A percentile compares a stretch with the other conserved stretches of the same genome.
Evolutionary conservation across 768 basidiomycete genomes (phyloP).

Genomic region (Amanita brunnescens): DNA sequence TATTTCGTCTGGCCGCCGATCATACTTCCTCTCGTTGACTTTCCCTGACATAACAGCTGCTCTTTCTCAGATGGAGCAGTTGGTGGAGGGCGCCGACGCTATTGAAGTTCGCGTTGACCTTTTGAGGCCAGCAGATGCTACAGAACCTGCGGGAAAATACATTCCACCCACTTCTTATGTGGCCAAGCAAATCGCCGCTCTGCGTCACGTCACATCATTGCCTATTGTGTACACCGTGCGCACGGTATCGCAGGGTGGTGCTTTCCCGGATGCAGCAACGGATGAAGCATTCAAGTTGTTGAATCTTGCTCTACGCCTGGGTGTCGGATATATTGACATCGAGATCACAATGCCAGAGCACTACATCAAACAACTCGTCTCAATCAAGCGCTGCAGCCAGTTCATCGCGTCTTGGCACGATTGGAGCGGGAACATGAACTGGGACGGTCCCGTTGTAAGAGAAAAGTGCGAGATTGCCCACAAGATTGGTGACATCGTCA

Average conservation of each 20-base stretch:
- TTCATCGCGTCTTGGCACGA: conserved; percentile 96
- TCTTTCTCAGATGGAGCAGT: conserved; percentile 55
- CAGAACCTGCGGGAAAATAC: conserved; percentile 37
- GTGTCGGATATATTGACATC: conserved; percentile 89
- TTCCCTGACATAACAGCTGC: conserved; percentile 80
- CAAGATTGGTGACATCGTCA: conserved; percentile 78
- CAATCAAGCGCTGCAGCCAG: conserved; percentile 61
- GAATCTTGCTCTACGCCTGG: conserved; percentile 68
- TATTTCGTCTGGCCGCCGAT: conserved; percentile 45
- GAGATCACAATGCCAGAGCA: conserved; percentile 72
- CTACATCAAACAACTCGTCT: conserved; percentile 47
- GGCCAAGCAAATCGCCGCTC: conserved; percentile 65
- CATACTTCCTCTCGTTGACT: conserved; percentile 89
- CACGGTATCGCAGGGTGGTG: conserved; percentile 82
- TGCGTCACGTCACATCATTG: conserved; percentile 68
- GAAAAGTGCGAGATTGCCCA: conserved; percentile 63
- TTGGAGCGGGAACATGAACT: conserved; percentile 78
- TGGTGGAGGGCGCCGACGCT: conserved; percentile 82
- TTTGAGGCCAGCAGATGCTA: conserved; percentile 44
- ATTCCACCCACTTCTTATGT: conserved; percentile 71
- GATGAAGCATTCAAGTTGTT: conserved; percentile 71
- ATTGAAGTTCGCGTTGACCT: conserved; percentile 93
- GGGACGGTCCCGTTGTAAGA: conserved; percentile 60
- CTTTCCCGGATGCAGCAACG: conserved; percentile 73
- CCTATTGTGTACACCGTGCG: conserved; percentile 92